Conservation (phyloP, 805 yeast species). For the Tetrapisispora fleetii region DNA sequence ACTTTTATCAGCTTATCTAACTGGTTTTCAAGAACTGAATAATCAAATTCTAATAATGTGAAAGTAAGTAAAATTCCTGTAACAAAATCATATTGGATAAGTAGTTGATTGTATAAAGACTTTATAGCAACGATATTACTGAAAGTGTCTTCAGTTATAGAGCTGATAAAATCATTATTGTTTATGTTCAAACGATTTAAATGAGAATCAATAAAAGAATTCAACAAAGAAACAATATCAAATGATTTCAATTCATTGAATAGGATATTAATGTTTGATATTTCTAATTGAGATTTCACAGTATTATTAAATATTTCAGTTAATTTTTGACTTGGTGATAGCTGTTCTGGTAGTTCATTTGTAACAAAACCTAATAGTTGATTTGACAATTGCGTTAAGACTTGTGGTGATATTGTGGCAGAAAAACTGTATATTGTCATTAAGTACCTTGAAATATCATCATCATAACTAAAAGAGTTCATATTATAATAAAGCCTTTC, state of each 20-base stretch:
- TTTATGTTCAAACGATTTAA: constrained; percentile 2
- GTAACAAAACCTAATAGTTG: constrained; percentile 32
- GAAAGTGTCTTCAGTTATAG: constrained; percentile 18
- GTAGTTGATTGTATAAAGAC: constrained; percentile 22
- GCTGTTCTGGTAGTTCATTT: constrained; percentile 23
- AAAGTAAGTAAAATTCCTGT: constrained; percentile 29
- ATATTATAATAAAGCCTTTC: constrained; percentile 24
- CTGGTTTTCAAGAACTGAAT: constrained; percentile 17
- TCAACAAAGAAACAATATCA: constrained; percentile 31
- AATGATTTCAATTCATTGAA: constrained; percentile 33
- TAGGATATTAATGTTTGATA: constrained; percentile 30
- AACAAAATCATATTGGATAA: constrained; percentile 24
- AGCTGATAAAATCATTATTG: constrained; percentile 12
- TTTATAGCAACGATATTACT: constrained; percentile 18
- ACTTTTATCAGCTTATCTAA: constrained; percentile 15
- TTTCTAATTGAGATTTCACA: constrained; percentile 35
- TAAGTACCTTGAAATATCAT: constrained; percentile 24
- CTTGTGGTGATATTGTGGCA: constrained; percentile 30
- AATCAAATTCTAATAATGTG: constrained; percentile 32
- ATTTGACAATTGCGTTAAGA: constrained; percentile 26
- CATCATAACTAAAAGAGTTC: constrained; percentile 14
- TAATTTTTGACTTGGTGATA: constrained; percentile 22
- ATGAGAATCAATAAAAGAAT: constrained; percentile 30
- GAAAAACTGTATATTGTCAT: constrained; percentile 34
- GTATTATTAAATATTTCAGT: constrained; percentile 32